A percentile compares a stretch with the other conserved stretches of the same genome.
These are phyloP conservation scores for Cordyceps cateniannulata DNA, from an alignment of 2,329 filamentous ascomycete genomes.

Conservation along the genomic window DNA sequence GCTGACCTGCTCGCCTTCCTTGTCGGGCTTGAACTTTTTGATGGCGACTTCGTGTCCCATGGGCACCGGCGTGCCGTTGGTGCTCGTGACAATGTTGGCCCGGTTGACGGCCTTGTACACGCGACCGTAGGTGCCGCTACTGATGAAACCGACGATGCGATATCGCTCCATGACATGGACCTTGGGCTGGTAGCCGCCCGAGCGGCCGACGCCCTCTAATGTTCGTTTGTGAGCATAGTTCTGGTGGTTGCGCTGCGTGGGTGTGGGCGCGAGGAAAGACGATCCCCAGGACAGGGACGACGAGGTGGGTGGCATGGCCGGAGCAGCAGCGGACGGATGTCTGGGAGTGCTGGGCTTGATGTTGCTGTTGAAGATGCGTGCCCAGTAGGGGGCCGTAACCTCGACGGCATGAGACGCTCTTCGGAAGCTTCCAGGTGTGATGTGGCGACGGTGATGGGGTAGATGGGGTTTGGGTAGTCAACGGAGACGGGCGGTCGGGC, in stretches of 20 bases:
- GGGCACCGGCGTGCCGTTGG: constrained; percentile 22
- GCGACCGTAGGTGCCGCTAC: constrained; percentile 92
- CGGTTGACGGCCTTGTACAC: constrained; percentile 91
- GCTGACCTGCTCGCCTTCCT: constrained; percentile 88
- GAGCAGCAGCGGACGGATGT: neutral
- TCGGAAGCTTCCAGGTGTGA: neutral
- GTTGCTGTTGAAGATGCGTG: neutral
- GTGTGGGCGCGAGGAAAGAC: neutral
- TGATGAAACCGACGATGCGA: constrained; percentile 96
- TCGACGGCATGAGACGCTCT: neutral
- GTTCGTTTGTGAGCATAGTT: constrained; percentile 28
- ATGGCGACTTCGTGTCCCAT: constrained; percentile 81
- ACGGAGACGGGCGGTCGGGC: neutral
- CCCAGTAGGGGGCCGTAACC: neutral
- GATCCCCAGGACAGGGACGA: neutral
- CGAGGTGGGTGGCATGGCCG: constrained; percentile 12
- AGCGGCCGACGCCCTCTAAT: constrained; percentile 48
- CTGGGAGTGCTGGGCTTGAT: neutral
- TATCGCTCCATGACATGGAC: constrained; percentile 88
- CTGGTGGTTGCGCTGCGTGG: neutral
- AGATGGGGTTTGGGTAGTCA: neutral
- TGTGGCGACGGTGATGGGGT: neutral
- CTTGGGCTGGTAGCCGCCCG: constrained; percentile 61
- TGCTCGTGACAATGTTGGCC: constrained; percentile 12
- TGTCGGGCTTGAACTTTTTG: constrained; percentile 99